Evolutionary conservation across 208 protist genomes (phyloP).

Genomic region (Plasmodiophora brassicae): DNA sequence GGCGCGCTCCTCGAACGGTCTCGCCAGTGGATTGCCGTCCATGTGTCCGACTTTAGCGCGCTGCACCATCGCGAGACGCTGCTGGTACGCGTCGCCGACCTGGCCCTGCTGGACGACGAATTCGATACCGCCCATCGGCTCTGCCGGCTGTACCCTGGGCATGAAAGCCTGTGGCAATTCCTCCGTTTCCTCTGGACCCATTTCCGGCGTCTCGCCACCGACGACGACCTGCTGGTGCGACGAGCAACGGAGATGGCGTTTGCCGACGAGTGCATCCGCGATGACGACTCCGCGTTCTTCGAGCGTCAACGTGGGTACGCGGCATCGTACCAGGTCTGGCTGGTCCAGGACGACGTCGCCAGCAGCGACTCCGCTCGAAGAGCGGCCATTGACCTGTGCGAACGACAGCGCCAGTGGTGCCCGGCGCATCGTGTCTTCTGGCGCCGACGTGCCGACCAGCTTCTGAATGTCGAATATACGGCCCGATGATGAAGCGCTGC

Average conservation of each 20-base stretch:
- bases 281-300: background rate
- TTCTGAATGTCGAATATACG: too few relatives aligned
- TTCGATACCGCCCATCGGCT: background rate
- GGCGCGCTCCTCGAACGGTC: background rate
- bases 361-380: too few relatives aligned
- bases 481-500: too few relatives aligned
- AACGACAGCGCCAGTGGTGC: too few relatives aligned
- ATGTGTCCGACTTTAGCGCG: slow-evolving; percentile 18
- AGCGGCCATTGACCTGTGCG: too few relatives aligned
- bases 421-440: too few relatives aligned
- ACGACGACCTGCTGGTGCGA: background rate
- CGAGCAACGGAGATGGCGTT: background rate
- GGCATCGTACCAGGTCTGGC: background rate
- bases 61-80: background rate
- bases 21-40: background rate
- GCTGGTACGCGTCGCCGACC: too few relatives aligned
- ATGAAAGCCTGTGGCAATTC: background rate
- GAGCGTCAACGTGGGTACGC: background rate
- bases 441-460: too few relatives aligned
- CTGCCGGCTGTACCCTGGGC: background rate
- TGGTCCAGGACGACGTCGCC: too few relatives aligned
- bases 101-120: background rate
- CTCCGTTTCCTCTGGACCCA: background rate
- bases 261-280: background rate
- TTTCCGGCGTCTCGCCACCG: background rate